These are phyloP conservation scores for Schizosaccharomyces octosporus DNA, from an alignment of 805 yeast genomes.

Conservation along the genomic window DNA sequence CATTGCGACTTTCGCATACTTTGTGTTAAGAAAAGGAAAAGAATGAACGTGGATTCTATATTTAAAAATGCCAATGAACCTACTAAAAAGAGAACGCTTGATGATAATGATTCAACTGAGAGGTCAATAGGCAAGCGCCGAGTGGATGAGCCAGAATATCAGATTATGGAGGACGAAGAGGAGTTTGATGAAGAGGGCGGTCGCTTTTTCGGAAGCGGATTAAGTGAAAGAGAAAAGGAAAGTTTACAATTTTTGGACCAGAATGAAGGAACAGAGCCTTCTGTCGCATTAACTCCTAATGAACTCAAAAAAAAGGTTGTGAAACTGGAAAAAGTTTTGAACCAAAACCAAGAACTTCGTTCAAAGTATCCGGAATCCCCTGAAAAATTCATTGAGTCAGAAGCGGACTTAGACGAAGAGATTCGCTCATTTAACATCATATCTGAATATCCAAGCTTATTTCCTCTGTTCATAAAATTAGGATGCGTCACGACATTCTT, in stretches of 20 bases:
- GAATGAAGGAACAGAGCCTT: slow-evolving; percentile 3
- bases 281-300: neutral
- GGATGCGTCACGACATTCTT: slow-evolving; percentile 4
- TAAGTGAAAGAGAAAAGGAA: slow-evolving; percentile 7
- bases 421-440: slow-evolving; percentile 6
- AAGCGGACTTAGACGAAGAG: slow-evolving; percentile 7
- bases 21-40: too few species aligned
- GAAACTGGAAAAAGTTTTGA: slow-evolving; percentile 5
- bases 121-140: neutral
- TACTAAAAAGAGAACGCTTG: neutral
- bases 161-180: slow-evolving; percentile 1
- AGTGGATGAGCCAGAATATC: neutral
- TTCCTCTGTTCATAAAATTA: slow-evolving; percentile 6
- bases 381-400: slow-evolving; percentile 9
- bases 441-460: slow-evolving; percentile 6
- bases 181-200: slow-evolving; percentile 9
- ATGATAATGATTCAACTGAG: neutral
- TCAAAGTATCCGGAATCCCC: slow-evolving; percentile 7
- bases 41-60: neutral
- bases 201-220: slow-evolving; percentile 9
- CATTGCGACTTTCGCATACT: too few species aligned
- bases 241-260: slow-evolving; percentile 8
- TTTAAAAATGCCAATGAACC: neutral
- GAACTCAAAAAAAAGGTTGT: slow-evolving; percentile 1
- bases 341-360: slow-evolving; percentile 8